Conservation (phyloP, 805 yeast genomes). For the Saturnispora hagleri region DNA sequence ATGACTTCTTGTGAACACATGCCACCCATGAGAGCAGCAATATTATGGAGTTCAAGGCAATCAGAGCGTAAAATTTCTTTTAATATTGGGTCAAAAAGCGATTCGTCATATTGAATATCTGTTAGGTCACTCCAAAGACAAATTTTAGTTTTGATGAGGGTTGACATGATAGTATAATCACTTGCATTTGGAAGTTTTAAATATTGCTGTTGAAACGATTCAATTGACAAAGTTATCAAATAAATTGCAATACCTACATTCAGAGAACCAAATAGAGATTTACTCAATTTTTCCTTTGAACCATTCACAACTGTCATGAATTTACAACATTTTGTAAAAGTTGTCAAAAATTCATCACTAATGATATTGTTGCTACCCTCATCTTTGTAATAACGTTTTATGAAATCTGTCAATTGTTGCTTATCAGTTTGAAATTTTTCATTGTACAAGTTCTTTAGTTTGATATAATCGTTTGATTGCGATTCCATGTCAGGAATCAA, state of each 20-base stretch:
- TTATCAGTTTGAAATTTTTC: slow-evolving; percentile 45
- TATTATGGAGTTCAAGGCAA: slow-evolving; percentile 44
- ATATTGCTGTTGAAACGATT: slow-evolving; percentile 21
- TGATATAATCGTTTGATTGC: slow-evolving; percentile 51
- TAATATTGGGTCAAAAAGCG: slow-evolving; percentile 28
- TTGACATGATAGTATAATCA: slow-evolving; percentile 18
- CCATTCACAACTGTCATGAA: slow-evolving; percentile 33
- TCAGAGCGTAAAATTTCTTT: slow-evolving; percentile 33
- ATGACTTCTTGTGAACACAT: slow-evolving; percentile 76
- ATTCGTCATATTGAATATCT: neutral
- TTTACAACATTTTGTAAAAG: slow-evolving; percentile 57
- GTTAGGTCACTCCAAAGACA: slow-evolving; percentile 9
- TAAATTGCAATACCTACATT: slow-evolving; percentile 24
- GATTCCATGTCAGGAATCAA: slow-evolving; percentile 85
- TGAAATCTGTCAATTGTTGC: slow-evolving; percentile 28
- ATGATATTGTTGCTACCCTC: slow-evolving; percentile 17
- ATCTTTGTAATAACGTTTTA: slow-evolving; percentile 19
- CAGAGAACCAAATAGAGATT: neutral
- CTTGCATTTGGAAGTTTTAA: slow-evolving; percentile 13
- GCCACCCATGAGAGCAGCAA: slow-evolving; percentile 71
- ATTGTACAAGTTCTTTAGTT: slow-evolving; percentile 48
- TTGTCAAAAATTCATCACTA: slow-evolving; percentile 29
- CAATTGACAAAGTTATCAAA: slow-evolving; percentile 33
- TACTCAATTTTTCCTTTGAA: neutral
- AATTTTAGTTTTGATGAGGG: slow-evolving; percentile 20